Conservation (phyloP, 2,329 filamentous ascomycete species). For the Camptophora hylomeconis region DNA sequence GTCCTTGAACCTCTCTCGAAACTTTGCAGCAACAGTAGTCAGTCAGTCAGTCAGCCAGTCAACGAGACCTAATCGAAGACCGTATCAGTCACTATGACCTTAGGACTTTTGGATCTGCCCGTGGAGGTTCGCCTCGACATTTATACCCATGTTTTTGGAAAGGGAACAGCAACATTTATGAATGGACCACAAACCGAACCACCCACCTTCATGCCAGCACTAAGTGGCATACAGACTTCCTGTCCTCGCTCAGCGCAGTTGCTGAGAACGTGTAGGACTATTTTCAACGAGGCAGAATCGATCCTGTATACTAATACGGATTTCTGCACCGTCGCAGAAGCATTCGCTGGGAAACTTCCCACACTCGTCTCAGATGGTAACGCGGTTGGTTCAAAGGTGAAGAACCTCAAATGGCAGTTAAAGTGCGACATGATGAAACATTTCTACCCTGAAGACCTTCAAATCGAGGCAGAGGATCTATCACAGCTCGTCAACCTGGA, state of each 20-base stretch:
- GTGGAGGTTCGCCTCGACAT: constrained; percentile 38
- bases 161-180: constrained; percentile 8
- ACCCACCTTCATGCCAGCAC: constrained; percentile 9
- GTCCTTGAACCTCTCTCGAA: too few relatives aligned
- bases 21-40: too few relatives aligned
- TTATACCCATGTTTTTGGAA: constrained; percentile 31
- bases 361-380: constrained; percentile 7
- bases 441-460: constrained; percentile 9
- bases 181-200: constrained; percentile 6
- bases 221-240: constrained; percentile 3
- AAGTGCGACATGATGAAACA: constrained; percentile 15
- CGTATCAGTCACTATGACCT: constrained; percentile 15
- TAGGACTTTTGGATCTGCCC: constrained; percentile 40
- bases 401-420: constrained; percentile 14
- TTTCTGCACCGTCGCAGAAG: constrained; percentile 10
- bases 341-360: constrained; percentile 14
- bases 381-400: constrained; percentile 7
- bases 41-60: too few relatives aligned
- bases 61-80: too few relatives aligned
- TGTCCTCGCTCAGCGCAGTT: constrained; percentile 10
- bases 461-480: constrained; percentile 5
- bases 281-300: constrained; percentile 12
- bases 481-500: constrained; percentile 9
- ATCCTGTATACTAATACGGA: constrained; percentile 14
- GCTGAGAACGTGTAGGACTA: constrained; percentile 10